A percentile compares a stretch with the other conserved stretches of the same genome.
Conservation (phyloP, 2,329 filamentous ascomycete genomes). For the Trichoderma atroviride region DNA sequence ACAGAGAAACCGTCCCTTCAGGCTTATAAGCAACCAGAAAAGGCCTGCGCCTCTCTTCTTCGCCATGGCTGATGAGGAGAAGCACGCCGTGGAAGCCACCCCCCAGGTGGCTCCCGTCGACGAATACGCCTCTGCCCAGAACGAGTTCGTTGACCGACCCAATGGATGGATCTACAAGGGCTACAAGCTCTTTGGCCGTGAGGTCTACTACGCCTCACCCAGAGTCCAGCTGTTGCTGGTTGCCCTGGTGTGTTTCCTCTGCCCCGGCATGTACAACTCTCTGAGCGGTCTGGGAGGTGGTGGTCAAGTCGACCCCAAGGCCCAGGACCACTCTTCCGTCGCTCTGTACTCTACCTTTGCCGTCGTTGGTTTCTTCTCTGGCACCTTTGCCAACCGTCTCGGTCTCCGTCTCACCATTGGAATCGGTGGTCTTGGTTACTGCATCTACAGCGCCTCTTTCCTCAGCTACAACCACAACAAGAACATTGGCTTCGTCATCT, state of each 20-base stretch:
- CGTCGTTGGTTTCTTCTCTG: conserved; percentile 69
- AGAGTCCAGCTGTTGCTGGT: conserved; percentile 73
- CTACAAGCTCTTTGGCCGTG: conserved; percentile 55
- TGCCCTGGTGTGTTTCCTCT: conserved; percentile 58
- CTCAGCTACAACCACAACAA: conserved; percentile 69
- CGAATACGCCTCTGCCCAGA: conserved; percentile 30
- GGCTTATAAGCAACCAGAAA: conserved; percentile 1
- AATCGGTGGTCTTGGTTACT: conserved; percentile 76
- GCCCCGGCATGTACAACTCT: conserved; percentile 74
- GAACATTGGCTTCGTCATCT: conserved; percentile 72
- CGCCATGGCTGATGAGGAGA: conserved; percentile 37
- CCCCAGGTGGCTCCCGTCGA: conserved; percentile 27
- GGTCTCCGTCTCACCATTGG: conserved; percentile 69
- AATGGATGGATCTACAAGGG: conserved; percentile 70
- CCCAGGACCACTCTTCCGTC: conserved; percentile 65
- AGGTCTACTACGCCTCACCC: conserved; percentile 73
- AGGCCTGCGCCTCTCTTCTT: neutral
- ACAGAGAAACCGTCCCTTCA: neutral
- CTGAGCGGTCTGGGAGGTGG: conserved; percentile 66
- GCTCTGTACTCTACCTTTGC: conserved; percentile 75
- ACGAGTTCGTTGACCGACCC: conserved; percentile 41
- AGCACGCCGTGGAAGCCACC: conserved; percentile 13
- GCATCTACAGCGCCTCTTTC: conserved; percentile 71
- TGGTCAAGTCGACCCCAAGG: conserved; percentile 55
- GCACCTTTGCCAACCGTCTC: conserved; percentile 76